These are phyloP conservation scores for Leccinum insigne DNA, from an alignment of 1,284 basidiomycete species.

Conservation along the genomic window DNA sequence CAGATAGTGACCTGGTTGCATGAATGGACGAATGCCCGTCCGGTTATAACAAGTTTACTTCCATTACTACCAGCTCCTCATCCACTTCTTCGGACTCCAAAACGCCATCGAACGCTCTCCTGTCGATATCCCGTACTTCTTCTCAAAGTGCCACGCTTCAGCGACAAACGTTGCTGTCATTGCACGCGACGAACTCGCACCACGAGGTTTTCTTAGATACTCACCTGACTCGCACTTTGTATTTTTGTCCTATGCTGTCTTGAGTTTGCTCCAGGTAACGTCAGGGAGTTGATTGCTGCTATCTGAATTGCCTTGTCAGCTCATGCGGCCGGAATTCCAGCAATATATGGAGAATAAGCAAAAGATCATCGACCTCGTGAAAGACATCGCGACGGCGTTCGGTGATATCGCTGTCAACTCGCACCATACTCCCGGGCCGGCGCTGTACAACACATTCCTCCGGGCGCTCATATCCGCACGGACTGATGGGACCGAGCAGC, in stretches of 20 bases:
- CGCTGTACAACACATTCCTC: slow-evolving; percentile 85
- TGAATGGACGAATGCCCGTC: slow-evolving; percentile 49
- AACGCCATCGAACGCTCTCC: slow-evolving; percentile 81
- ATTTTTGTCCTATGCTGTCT: slow-evolving; percentile 84
- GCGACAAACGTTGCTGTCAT: slow-evolving; percentile 71
- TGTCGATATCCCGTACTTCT: slow-evolving; percentile 85
- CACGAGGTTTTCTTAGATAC: slow-evolving; percentile 78
- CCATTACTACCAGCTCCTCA: slow-evolving; percentile 82
- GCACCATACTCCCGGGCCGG: slow-evolving; percentile 68
- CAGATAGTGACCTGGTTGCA: slow-evolving; percentile 73
- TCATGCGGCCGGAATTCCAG: slow-evolving; percentile 81
- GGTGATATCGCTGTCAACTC: slow-evolving; percentile 74
- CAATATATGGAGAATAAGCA: slow-evolving; percentile 74
- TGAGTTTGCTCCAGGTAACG: slow-evolving; percentile 82
- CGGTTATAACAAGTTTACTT: slow-evolving; percentile 55
- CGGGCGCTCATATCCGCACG: slow-evolving; percentile 74
- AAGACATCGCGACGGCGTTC: slow-evolving; percentile 79
- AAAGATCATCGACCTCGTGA: slow-evolving; percentile 70
- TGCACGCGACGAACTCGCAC: slow-evolving; percentile 75
- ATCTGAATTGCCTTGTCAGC: slow-evolving; percentile 41
- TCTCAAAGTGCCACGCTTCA: slow-evolving; percentile 77
- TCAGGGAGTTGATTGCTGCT: neutral
- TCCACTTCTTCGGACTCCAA: slow-evolving; percentile 96
- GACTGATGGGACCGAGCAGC: slow-evolving; percentile 39
- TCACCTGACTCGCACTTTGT: slow-evolving; percentile 93